Evolutionary conservation across 257 asterid species (phyloP).

Genomic region (Solanum chilense): DNA sequence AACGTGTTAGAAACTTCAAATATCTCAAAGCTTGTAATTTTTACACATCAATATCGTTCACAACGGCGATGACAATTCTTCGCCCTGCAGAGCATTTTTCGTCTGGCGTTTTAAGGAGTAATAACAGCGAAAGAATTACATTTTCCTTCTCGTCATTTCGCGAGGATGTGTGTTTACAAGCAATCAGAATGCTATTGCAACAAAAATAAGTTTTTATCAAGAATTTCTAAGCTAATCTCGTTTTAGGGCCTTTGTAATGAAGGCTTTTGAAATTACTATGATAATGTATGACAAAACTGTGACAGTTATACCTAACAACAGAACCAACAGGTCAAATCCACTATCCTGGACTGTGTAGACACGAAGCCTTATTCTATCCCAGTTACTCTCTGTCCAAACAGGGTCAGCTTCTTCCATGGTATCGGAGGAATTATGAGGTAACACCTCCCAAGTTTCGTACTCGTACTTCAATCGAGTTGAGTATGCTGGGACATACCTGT

Average conservation of each 20-base stretch:
- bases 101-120: not conserved
- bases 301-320: slow-evolving; percentile 50
- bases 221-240: slow-evolving; percentile 38
- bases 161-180: not conserved
- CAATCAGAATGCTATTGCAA: not conserved
- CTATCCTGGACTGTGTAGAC: slow-evolving; percentile 50
- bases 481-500: slow-evolving; percentile 90
- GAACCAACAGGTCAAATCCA: slow-evolving; percentile 44
- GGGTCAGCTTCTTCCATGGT: slow-evolving; percentile 48
- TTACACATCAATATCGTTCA: not conserved
- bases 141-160: not conserved
- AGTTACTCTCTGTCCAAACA: slow-evolving; percentile 96
- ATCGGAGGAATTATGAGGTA: slow-evolving; percentile 54
- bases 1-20: not conserved
- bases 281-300: slow-evolving; percentile 52
- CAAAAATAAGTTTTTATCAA: not conserved
- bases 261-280: slow-evolving; percentile 39
- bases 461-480: slow-evolving; percentile 77
- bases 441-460: slow-evolving; percentile 50
- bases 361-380: slow-evolving; percentile 56
- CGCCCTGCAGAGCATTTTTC: not conserved
- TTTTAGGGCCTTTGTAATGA: slow-evolving; percentile 77
- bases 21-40: not conserved
- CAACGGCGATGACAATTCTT: not conserved
- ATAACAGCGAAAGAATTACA: not conserved